Percentiles rank a stretch among this genome's conserved stretches.
phyloP scores from a whole-genome alignment of 2,329 filamentous ascomycete species.

The Colletotrichum tofieldiae region DNA sequence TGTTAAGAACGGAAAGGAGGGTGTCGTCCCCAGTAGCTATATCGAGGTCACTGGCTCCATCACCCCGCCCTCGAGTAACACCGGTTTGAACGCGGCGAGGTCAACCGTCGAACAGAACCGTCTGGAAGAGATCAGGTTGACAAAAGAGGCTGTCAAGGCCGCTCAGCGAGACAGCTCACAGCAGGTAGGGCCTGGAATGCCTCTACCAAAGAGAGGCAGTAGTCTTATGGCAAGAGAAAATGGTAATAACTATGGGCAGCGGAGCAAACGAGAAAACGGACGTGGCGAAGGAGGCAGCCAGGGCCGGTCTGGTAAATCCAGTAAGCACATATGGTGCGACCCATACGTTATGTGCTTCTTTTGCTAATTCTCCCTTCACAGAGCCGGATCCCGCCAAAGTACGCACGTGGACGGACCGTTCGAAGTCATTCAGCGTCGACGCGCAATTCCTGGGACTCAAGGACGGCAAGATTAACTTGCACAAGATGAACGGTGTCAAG shows the following conservation, averaged over 20 bases:
- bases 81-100: slow-evolving; percentile 66
- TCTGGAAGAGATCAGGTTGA: slow-evolving; percentile 85
- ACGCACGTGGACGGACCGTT: slow-evolving; percentile 94
- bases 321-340: slow-evolving; percentile 66
- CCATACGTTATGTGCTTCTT: background rate
- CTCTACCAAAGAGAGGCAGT: slow-evolving; percentile 83
- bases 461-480: slow-evolving; percentile 96
- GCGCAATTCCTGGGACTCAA: slow-evolving; percentile 95
- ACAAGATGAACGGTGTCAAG: slow-evolving; percentile 98
- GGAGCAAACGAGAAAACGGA: slow-evolving; percentile 78
- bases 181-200: slow-evolving; percentile 82
- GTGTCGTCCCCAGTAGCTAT: slow-evolving; percentile 96
- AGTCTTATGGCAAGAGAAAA: slow-evolving; percentile 79
- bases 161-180: slow-evolving; percentile 68
- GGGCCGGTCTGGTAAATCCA: slow-evolving; percentile 63
- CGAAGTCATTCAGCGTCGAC: slow-evolving; percentile 96
- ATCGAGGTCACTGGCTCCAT: slow-evolving; percentile 86
- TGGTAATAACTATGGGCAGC: slow-evolving; percentile 80
- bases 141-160: slow-evolving; percentile 82
- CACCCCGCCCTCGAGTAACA: slow-evolving; percentile 63
- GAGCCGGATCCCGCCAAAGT: slow-evolving; percentile 89
- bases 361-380: slow-evolving; percentile 54
- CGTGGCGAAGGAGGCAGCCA: slow-evolving; percentile 68
- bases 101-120: slow-evolving; percentile 84
- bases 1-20: slow-evolving; percentile 92